phyloP scores from a whole-genome alignment of 2,329 filamentous ascomycete species.

The Penicillium sp. region DNA sequence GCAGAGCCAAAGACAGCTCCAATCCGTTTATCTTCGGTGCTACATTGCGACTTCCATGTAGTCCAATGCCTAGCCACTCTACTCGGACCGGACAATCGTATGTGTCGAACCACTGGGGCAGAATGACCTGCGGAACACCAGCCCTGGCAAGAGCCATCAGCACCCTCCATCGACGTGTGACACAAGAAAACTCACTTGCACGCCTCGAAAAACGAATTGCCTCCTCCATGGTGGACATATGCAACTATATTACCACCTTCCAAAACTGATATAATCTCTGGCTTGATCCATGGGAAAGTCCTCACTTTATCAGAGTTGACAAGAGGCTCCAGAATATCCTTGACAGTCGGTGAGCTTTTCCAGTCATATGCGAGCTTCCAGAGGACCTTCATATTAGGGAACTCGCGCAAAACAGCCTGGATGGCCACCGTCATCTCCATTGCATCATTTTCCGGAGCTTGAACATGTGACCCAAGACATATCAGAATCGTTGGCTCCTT shows the following conservation, averaged over 20 bases:
- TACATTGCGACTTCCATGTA: slow-evolving; percentile 32
- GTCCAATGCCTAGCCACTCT: slow-evolving; percentile 39
- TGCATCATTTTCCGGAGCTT: slow-evolving; percentile 23
- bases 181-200: slow-evolving; percentile 29
- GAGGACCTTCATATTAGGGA: slow-evolving; percentile 35
- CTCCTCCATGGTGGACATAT: slow-evolving; percentile 42
- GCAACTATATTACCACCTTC: slow-evolving; percentile 34
- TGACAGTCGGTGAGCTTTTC: slow-evolving; percentile 10
- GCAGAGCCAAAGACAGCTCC: slow-evolving; percentile 14
- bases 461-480: slow-evolving; percentile 40
- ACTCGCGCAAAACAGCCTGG: slow-evolving; percentile 29
- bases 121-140: slow-evolving; percentile 40
- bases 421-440: slow-evolving; percentile 34
- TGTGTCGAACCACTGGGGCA: slow-evolving; percentile 43
- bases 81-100: slow-evolving; percentile 40
- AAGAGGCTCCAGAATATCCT: slow-evolving; percentile 8
- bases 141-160: slow-evolving; percentile 21
- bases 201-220: slow-evolving; percentile 43
- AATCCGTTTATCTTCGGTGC: slow-evolving; percentile 23
- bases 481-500: slow-evolving; percentile 41
- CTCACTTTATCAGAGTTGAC: slow-evolving; percentile 10
- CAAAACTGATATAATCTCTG: slow-evolving; percentile 24
- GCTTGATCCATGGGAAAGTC: slow-evolving; percentile 14
- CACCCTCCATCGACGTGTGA: background rate
- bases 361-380: slow-evolving; percentile 33